Base-by-base conservation (phyloP, 371 early-diverging fungal species). In the Mucor piriformis region DNA sequence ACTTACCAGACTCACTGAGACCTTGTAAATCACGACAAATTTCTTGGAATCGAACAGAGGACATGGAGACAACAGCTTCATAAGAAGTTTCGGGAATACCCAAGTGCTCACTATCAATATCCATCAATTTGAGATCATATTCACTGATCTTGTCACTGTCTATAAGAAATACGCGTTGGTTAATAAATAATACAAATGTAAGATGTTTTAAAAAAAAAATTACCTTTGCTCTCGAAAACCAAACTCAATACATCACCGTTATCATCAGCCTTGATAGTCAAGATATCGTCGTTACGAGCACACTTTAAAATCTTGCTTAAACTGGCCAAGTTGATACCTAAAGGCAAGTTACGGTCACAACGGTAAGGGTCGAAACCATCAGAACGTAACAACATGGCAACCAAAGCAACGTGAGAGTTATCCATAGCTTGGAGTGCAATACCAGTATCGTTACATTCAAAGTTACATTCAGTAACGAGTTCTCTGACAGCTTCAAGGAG, bases 371-470 rank as follows among this genome's bases (percentile, higher is more conserved):
- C 93, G 73, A 99, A 99, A 15, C 93, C 95, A 49, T 92, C 89
- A 35, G 89, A 76, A 54, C 94, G 87, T 44, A 98, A 81, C 63
- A 95, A 77, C 60, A 98, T 86, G 25, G 95, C 84, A 8, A 95
- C 95, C 53, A 99, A 86, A 20, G 97, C 96, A 15, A 99, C 96
- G 79, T 99, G 98, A 37, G 96, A 91, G 83, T 90, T 93, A 81
- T 99, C 99, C 98, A 99, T 99, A 52, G 97, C 96, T 83, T 99
- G 99, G n/a, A 99, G 85, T 27, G 92, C 86, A 61, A 99, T 92
- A 63, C 99, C 99, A 38, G 90, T 81, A 63, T 97, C 96, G 50
- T 86, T 92, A 79, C 97, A 97, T 73, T 99, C 98, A 83, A 98
- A 95, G 87, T 99, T 99, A 73, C 92, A 95, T 72, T 99, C 96